Percentiles rank a stretch among this genome's conserved stretches.
Conservation (phyloP, 1,284 basidiomycete species). For the Entoloma clypeatum region DNA sequence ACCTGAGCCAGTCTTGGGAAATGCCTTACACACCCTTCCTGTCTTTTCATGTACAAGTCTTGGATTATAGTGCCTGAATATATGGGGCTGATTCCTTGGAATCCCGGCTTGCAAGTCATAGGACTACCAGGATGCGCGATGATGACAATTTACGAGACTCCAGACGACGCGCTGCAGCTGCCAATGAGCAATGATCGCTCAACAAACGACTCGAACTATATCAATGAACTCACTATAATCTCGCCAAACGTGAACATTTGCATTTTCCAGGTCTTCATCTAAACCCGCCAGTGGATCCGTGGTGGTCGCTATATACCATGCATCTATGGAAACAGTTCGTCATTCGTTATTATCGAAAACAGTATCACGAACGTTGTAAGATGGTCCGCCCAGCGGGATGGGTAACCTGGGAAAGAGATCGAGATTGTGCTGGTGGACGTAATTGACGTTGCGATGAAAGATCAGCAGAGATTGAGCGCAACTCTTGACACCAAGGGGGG, state of each 20-base stretch:
- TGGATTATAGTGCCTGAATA: not conserved
- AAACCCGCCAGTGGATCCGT: slow-evolving; percentile 68
- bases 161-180: slow-evolving; percentile 17
- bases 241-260: slow-evolving; percentile 55
- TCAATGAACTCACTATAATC: slow-evolving; percentile 51
- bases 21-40: too few species aligned
- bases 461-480: not conserved
- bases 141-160: too few species aligned
- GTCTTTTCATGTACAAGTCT: slow-evolving; percentile 3
- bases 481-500: slow-evolving; percentile 8
- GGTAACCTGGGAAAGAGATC: not conserved
- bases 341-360: slow-evolving; percentile 5
- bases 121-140: too few species aligned
- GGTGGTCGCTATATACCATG: slow-evolving; percentile 61
- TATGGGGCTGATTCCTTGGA: too few species aligned
- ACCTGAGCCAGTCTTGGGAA: too few species aligned
- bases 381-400: slow-evolving; percentile 35
- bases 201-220: not conserved
- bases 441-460: slow-evolving; percentile 12
- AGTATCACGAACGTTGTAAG: slow-evolving; percentile 36
- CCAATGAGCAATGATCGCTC: slow-evolving; percentile 1
- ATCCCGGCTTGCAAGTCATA: slow-evolving; percentile 9
- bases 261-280: slow-evolving; percentile 54
- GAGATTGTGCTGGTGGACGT: slow-evolving; percentile 9
- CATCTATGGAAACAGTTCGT: slow-evolving; percentile 42